Base-by-base conservation (phyloP, 805 yeast genomes). In the Hemisphaericaspora nanyangensis region DNA sequence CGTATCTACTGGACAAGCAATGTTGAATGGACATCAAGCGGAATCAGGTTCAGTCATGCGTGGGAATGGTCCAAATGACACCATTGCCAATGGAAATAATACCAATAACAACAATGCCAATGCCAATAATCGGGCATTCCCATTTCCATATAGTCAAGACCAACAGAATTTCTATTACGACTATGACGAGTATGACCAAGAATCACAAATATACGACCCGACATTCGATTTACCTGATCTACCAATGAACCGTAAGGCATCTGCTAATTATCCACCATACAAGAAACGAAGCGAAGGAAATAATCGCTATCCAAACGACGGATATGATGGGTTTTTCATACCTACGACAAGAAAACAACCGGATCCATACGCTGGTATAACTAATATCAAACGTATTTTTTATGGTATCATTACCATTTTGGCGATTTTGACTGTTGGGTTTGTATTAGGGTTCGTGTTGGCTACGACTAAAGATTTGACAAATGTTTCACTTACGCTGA, bases 401-500 rank as follows among this genome's bases (percentile, higher is more conserved):
- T 76, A 74, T 45, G 71, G 80, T 0, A 45, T 74, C 25, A 48
- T 69, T 29, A 52, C 73, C 27, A 70, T 77, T 2, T 47, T 77
- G 12, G 56, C 74, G 11, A 67, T 87, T n/a, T 59, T 86, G 8
- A 65, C 80, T 1, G 57, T 84, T 22, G 96, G 96, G 1, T 88
- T 91, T 52, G 67, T 85, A 5, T 70, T 82, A 52, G 98, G 98
- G 0, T 86, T 90, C 54, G 63, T 89, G 2, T 64, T 90, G 30
- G 96, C 96, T 0, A 81, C 95, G 1, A 82, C 88, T 15, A 88
- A 87, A 49, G 96, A 91, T 41, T 65, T 91, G 39, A 79, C 82
- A 37, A 74, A 76, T 44, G 82, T 88, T 15, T 63, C 74, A 16
- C 76, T 90, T 7, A 57, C 67, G 2, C 64, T 77, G n/a, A 68